Base-by-base conservation (phyloP, 2,329 filamentous ascomycete species). In the Aaosphaeria pasadenensis region DNA sequence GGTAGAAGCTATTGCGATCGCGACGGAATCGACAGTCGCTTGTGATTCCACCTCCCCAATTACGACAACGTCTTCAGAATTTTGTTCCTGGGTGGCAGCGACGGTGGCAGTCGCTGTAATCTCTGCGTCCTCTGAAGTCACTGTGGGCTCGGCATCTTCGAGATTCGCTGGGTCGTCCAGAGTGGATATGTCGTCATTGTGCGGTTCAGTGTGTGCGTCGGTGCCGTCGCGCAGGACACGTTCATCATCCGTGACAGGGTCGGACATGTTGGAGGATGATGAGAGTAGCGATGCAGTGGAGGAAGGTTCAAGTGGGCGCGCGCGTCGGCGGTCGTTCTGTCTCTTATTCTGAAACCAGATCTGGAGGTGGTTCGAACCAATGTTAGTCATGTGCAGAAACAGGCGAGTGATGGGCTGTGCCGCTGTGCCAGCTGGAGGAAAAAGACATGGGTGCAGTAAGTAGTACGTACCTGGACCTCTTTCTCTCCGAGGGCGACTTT, bases 311-410 rank as follows among this genome's bases (percentile, higher is more conserved):
- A 95, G 79, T 42, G 91, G 91, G 58, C 89, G 87, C 47, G 89
- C 90, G 75, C 92, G 95, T 57, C 92, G 84, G 60, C 92, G 83
- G 69, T 95, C 89, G 71, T 95, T 96, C 71, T 97, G 92, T 56
- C 92, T 83, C 64, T 91, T 84, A 65, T 96, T 96, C 66, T 96
- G 92, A 73, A 96, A 96, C 92, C 92, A 97, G 60, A 96, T 96
- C 92, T 96, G 58, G 39, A 40, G 35, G 39, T n/a, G 33, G 33
- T 36, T 36, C 17, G 17, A 24, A 24, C 17, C 38, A 17, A 36
- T 43, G 41, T 72, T 63, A 71, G 61, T 58, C 57, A 58, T 36
- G 7, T n/a, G n/a, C 33, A 24, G 17, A 24, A 24, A 24, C 17
- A 24, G 17, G 17, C 17, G 17, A 24, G 17, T 24, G 17, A 24